Evolutionary conservation across 2,329 filamentous ascomycete genomes (phyloP), one percentile per base, ranked within the genome.

Genomic region (Graphilbum fragrans): DNA sequence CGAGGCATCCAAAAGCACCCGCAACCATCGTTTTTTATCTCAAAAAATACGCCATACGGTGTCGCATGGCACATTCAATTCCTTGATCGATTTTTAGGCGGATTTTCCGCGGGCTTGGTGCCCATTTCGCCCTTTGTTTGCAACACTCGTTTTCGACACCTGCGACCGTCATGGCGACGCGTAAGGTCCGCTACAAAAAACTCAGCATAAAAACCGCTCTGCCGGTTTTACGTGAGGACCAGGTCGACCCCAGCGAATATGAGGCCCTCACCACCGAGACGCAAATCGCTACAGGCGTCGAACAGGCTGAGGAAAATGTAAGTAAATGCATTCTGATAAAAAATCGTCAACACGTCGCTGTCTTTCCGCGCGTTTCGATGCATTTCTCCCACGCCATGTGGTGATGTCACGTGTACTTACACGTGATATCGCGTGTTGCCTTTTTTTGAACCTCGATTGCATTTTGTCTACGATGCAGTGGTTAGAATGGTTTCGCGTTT

Each of bases 231-330:
- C 78, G 83, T 61, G 90, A 96, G 66, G 74, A 86, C 62, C 85
- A 96, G 59, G 82, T 96, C 64, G 87, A 95, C 58, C 72, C 82
- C 57, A 75, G 72, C 56, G 77, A 87, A 63, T 94, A 95, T 62
- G 86, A 94, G 65, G 77, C 84, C 55, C 80, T 90, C 59, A 83
- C 82, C 53, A 82, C 82, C 59, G 74, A 85, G 76, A 69, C 78
- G 72, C 66, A 86, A 81, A 86, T 95, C 59, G 87, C 92, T 59
- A 95, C 88, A 51, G 92, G 92, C 64, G 92, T 98, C 54, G 92
- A 98, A 65, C 88, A 94, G 60, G 85, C 80, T 50, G 92, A 98
- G 66, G 88, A 96, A 77, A 90, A 90, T 68, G 92, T 95, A 65
- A 78, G 87, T 85, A 52, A 49, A 51, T 54, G 52, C 46, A 31